Evolutionary conservation across 2,329 filamentous ascomycete genomes (phyloP).

Genomic region (Epichloe gansuensis): DNA sequence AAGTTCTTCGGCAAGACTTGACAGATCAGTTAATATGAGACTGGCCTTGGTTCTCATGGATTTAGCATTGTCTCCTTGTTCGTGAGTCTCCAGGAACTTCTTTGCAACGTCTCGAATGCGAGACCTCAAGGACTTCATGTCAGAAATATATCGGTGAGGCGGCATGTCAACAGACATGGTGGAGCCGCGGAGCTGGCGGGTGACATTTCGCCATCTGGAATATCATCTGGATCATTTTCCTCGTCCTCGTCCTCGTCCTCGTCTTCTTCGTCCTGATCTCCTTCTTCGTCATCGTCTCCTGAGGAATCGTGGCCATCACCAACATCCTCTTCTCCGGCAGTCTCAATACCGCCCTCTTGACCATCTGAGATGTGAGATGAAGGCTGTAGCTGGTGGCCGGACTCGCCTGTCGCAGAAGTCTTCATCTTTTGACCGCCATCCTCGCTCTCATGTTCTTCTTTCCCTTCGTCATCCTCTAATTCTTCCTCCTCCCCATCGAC

Average conservation of each 20-base stretch:
- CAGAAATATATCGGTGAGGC: conserved; percentile 33
- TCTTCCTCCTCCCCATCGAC: conserved; percentile 2
- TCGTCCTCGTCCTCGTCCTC: conserved; percentile 36
- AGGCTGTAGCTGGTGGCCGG: neutral
- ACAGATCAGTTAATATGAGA: conserved; percentile 62
- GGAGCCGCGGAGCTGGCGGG: conserved; percentile 54
- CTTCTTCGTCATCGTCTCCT: conserved; percentile 33
- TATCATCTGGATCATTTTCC: conserved; percentile 37
- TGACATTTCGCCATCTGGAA: conserved; percentile 45
- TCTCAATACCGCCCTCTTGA: conserved; percentile 10
- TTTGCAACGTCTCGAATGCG: conserved; percentile 67
- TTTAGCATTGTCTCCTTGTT: conserved; percentile 59
- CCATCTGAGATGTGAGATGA: conserved; percentile 2
- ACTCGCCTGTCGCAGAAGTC: conserved; percentile 9
- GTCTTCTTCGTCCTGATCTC: conserved; percentile 35
- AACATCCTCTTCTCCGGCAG: conserved; percentile 26
- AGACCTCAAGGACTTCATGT: conserved; percentile 43
- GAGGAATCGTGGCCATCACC: conserved; percentile 27
- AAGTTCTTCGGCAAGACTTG: conserved; percentile 59
- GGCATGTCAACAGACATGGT: conserved; percentile 52
- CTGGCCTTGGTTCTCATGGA: conserved; percentile 68
- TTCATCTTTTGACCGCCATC: conserved; percentile 12
- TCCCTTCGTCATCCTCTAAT: neutral
- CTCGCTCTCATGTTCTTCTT: neutral
- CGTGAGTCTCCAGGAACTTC: conserved; percentile 73